These are phyloP conservation scores for Petasospora rhodanensis DNA, from an alignment of 1,139 yeast species.

Conservation along the genomic window DNA sequence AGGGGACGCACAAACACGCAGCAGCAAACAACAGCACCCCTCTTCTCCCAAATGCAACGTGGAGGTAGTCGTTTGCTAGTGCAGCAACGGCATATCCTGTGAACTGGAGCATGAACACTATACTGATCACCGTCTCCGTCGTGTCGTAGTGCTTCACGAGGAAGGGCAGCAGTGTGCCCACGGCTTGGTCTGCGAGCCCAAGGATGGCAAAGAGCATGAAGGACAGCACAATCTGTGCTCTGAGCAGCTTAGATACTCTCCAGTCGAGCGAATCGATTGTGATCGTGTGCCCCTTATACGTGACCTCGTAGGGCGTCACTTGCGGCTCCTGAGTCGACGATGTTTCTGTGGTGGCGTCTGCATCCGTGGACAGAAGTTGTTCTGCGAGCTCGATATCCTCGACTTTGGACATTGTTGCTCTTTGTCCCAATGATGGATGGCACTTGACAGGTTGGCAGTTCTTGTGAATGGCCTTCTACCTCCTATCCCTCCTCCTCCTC, in stretches of 20 bases:
- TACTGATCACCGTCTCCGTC: constrained; percentile 35
- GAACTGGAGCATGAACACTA: constrained; percentile 32
- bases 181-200: constrained; percentile 55
- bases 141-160: constrained; percentile 42
- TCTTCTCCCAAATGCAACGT: constrained; percentile 26
- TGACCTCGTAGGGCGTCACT: background rate
- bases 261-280: constrained; percentile 31
- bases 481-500: no score
- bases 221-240: constrained; percentile 38
- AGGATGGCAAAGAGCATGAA: constrained; percentile 39
- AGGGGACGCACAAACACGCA: constrained; percentile 14
- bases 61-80: constrained; percentile 27
- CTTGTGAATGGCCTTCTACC: no score
- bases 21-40: constrained; percentile 24
- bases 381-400: constrained; percentile 1
- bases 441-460: no score
- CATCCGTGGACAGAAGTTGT: constrained; percentile 1
- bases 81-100: constrained; percentile 34
- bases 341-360: background rate
- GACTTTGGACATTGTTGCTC: no score
- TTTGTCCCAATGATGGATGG: no score
- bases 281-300: constrained; percentile 5
- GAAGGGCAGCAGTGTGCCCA: constrained; percentile 52
- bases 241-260: constrained; percentile 34
- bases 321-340: background rate